Evolutionary conservation across 164 flowering plant species (phyloP).

Genomic region (Hamamelis virginiana): DNA sequence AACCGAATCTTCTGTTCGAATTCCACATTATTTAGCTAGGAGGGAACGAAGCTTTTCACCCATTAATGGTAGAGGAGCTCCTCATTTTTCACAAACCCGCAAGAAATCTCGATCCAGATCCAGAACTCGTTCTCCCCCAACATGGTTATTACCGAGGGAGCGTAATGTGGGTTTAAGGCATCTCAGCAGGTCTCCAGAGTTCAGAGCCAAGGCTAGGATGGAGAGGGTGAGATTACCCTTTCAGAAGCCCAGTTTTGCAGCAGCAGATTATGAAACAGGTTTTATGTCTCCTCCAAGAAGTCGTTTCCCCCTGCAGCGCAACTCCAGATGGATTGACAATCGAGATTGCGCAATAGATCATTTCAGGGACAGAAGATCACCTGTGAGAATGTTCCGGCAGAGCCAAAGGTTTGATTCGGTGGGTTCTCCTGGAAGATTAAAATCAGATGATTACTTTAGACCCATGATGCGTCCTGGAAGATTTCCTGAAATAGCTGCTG

Average conservation of each 20-base stretch:
- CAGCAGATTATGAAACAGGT: conserved; percentile 19
- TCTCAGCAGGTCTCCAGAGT: conserved; percentile 27
- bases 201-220: conserved; percentile 23
- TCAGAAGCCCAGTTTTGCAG: conserved; percentile 23
- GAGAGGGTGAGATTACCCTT: conserved; percentile 31
- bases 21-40: conserved; percentile 18
- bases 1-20: conserved; percentile 18
- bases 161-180: conserved; percentile 19
- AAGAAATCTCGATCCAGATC: conserved; percentile 30
- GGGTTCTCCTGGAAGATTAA: conserved; percentile 18
- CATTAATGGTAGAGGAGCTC: conserved; percentile 12
- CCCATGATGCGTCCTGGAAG: conserved; percentile 18
- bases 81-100: conserved; percentile 14
- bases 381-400: conserved; percentile 23
- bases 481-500: conserved; percentile 18
- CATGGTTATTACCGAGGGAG: conserved; percentile 16
- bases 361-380: conserved; percentile 30
- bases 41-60: conserved; percentile 34
- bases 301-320: conserved; percentile 23
- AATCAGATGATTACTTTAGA: conserved; percentile 21
- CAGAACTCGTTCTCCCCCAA: conserved; percentile 29
- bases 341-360: conserved; percentile 13
- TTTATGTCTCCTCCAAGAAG: conserved; percentile 23
- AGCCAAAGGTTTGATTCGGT: conserved; percentile 21
- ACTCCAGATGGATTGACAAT: conserved; percentile 26